Percentiles rank a stretch among this genome's conserved stretches.
Conservation (phyloP, 768 basidiomycete genomes). For the Pseudohyphozyma bogoriensis region DNA sequence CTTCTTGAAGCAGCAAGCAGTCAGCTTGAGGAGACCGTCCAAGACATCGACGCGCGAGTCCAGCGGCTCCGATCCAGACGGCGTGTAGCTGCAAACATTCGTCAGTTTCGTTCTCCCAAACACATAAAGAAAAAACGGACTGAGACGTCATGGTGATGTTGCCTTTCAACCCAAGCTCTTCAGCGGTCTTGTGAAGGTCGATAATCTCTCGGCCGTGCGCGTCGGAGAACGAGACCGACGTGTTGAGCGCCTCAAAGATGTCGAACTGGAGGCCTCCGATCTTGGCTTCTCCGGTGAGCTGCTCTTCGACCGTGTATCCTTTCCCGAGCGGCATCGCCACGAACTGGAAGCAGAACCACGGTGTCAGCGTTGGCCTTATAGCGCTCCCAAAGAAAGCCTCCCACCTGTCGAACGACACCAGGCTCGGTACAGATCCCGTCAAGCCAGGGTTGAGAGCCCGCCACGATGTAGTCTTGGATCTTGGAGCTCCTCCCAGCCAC, state of each 20-base stretch:
- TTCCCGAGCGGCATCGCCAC: conserved; percentile 3
- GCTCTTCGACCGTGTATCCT: conserved; percentile 7
- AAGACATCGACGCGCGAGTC: not conserved
- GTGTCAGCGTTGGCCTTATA: not conserved
- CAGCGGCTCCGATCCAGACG: not conserved
- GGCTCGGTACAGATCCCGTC: conserved; percentile 3
- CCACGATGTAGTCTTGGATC: conserved; percentile 4
- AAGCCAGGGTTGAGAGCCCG: not conserved
- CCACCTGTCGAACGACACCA: conserved; percentile 2
- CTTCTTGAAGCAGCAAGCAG: no score
- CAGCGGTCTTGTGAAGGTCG: not conserved
- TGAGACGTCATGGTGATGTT: no score
- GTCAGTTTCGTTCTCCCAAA: no score
- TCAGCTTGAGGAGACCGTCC: no score
- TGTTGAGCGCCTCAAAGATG: not conserved
- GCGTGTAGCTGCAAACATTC: no score
- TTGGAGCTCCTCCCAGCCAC: not conserved
- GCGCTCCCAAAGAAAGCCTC: not conserved
- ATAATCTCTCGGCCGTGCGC: not conserved
- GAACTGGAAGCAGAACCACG: not conserved
- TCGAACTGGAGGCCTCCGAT: conserved; percentile 1
- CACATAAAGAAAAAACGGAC: no score
- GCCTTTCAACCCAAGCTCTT: not conserved
- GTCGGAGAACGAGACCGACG: not conserved
- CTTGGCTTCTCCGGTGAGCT: not conserved